A percentile compares a stretch with the other conserved stretches of the same genome.
These are phyloP conservation scores for Ceratobasidium sp. DNA, from an alignment of 1,284 basidiomycete species.

Conservation along the genomic window DNA sequence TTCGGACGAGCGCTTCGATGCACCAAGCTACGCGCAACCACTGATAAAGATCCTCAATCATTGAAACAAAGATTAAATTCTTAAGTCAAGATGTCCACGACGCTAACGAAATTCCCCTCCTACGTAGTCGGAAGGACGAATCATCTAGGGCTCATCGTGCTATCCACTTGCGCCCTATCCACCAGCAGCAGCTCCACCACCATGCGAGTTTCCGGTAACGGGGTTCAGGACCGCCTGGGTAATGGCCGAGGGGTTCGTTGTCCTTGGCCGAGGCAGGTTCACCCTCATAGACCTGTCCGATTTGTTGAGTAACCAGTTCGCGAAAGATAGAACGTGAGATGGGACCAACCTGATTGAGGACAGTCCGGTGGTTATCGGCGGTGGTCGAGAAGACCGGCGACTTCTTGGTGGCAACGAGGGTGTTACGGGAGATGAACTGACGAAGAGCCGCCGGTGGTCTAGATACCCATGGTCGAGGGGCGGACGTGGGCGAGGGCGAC, in stretches of 20 bases:
- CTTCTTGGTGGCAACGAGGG: constrained; percentile 98
- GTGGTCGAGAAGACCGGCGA: constrained; percentile 98
- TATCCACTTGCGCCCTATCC: constrained; percentile 15
- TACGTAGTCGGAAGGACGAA: background rate
- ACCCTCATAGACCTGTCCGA: constrained; percentile 86
- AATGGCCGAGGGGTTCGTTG: constrained; percentile 94
- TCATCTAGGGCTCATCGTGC: constrained; percentile 41
- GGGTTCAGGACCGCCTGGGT: constrained; percentile 80
- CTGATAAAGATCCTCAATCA: too few relatives aligned
- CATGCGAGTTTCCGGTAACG: constrained; percentile 86
- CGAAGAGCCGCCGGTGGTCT: constrained; percentile 99
- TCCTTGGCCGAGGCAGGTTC: constrained; percentile 97
- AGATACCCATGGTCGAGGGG: constrained; percentile 95
- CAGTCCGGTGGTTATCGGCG: constrained; percentile 93
- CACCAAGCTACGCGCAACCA: too few relatives aligned
- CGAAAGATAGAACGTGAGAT: constrained; percentile 54
- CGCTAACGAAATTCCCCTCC: too few relatives aligned
- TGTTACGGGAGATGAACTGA: constrained; percentile 96
- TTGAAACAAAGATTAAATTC: too few relatives aligned
- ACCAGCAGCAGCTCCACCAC: constrained; percentile 50
- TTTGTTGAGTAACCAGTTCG: background rate
- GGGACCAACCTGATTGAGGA: constrained; percentile 75
- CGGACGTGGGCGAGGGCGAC: constrained; percentile 97
- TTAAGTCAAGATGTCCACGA: too few relatives aligned
- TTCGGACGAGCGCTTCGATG: too few relatives aligned